Base-by-base conservation (phyloP, 2,329 filamentous ascomycete species). In the Botrytis aclada region DNA sequence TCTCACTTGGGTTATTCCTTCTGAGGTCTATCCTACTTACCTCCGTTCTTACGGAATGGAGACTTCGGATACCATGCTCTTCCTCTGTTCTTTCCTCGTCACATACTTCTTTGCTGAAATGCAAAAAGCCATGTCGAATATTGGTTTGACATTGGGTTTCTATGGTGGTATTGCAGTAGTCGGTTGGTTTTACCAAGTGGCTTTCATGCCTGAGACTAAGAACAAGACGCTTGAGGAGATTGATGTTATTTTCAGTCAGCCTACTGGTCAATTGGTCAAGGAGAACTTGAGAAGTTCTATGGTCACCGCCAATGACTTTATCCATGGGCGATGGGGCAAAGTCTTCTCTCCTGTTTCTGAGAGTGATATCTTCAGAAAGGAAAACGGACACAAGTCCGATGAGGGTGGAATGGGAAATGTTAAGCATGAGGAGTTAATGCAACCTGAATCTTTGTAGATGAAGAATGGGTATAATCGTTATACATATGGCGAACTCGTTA, bases 201-300 rank as follows among this genome's bases (percentile, higher is more conserved):
- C 93, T 67, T 93, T 93, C 82, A 93, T 93, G 91, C 90, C 90
- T 0, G 90, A 93, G 84, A 93, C 90, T 4, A 92, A 92, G 84
- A 88, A 80, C 71, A 84, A 84, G 80, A 87, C 87, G 2, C 86
- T 93, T 0, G 91, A 93, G 81, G 91, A 93, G 81, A 92, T 93
- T 74, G 90, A 93, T 74, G 82, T 88, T 54, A 83, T 93, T 32
- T 92, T 93, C 80, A 85, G 86, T 67, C 85, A 87, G 74, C 90
- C 90, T 0, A 93, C 90, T 0, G 82, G 83, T 60, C 86, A 90
- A 62, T 84, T 92, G 62, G 89, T 92, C 0, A 83, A 82, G 73
- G 84, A 90, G 83, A 92, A 92, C 78, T 74, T 84, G 54, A 81
- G 81, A n/a, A 82, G 77, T 64, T 75, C 74, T 1, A 72, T 77